Evolutionary conservation across 2,329 filamentous ascomycete species (phyloP).

Genomic region (Trichoderma semiorbis): DNA sequence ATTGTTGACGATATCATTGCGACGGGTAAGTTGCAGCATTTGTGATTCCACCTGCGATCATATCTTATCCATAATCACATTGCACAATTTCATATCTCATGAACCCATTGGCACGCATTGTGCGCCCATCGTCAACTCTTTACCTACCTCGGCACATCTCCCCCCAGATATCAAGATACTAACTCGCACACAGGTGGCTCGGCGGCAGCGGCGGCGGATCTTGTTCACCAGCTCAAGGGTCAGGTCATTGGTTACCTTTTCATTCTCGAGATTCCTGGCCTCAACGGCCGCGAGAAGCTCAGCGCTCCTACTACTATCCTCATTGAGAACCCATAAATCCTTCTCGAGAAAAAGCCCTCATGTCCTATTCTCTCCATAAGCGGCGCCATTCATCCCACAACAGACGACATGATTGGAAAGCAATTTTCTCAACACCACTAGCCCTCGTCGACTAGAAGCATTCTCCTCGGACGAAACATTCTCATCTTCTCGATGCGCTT

Average conservation of each 20-base stretch:
- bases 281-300: constrained; percentile 89
- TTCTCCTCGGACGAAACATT: background rate
- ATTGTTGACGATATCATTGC: constrained; percentile 98
- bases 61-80: background rate
- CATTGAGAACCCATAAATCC: constrained; percentile 52
- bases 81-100: background rate
- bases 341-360: background rate
- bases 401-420: background rate
- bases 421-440: background rate
- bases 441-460: background rate
- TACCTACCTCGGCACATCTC: background rate
- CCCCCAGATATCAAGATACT: background rate
- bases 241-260: constrained; percentile 87
- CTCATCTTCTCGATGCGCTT: background rate
- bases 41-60: background rate
- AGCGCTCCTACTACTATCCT: constrained; percentile 76
- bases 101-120: background rate
- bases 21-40: constrained; percentile 64
- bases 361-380: constrained; percentile 8
- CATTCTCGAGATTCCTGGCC: constrained; percentile 90
- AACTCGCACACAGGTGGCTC: constrained; percentile 70
- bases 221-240: constrained; percentile 83
- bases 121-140: background rate
- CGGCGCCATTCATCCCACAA: background rate
- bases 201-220: constrained; percentile 78